Evolutionary conservation across 768 basidiomycete genomes (phyloP).

Genomic region (Nevesoporus exiguus): DNA sequence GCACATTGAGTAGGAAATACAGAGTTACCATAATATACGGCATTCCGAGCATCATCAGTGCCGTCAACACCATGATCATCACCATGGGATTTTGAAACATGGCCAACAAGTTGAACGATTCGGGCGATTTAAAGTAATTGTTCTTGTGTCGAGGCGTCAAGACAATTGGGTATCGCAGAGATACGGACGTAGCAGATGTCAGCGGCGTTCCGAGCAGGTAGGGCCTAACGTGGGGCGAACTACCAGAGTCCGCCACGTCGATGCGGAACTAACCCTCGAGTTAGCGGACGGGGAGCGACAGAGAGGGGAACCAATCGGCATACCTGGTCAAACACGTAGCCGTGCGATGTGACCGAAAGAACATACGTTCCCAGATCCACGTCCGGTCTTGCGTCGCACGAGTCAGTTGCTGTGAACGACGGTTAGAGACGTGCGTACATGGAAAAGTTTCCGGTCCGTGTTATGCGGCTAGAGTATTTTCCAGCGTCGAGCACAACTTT

Average conservation of each 20-base stretch:
- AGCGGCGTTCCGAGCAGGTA: conserved; percentile 69
- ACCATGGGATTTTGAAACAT: conserved; percentile 88
- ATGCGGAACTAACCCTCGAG: conserved; percentile 53
- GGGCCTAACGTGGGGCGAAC: conserved; percentile 52
- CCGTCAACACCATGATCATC: conserved; percentile 69
- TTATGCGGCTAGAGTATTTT: conserved; percentile 48
- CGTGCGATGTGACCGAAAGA: conserved; percentile 63
- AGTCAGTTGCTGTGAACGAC: conserved; percentile 8
- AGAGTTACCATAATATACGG: conserved; percentile 69
- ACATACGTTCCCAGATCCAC: conserved; percentile 69
- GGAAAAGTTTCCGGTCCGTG: conserved; percentile 55
- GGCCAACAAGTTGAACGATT: conserved; percentile 68
- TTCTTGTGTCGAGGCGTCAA: conserved; percentile 54
- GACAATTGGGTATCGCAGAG: conserved; percentile 59
- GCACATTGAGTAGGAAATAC: not conserved
- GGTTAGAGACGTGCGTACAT: conserved; percentile 47
- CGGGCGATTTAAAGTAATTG: conserved; percentile 61
- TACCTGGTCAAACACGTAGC: conserved; percentile 71
- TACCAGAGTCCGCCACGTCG: conserved; percentile 50
- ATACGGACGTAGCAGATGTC: conserved; percentile 49
- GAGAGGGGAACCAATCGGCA: conserved; percentile 2
- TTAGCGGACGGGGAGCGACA: conserved; percentile 1
- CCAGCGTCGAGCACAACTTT: conserved; percentile 63
- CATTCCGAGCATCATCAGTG: conserved; percentile 63
- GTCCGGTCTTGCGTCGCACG: conserved; percentile 46